A percentile compares a stretch with the other conserved stretches of the same genome.
Evolutionary conservation across 2,329 filamentous ascomycete species (phyloP).

Genomic region (Trichoderma asperellum): DNA sequence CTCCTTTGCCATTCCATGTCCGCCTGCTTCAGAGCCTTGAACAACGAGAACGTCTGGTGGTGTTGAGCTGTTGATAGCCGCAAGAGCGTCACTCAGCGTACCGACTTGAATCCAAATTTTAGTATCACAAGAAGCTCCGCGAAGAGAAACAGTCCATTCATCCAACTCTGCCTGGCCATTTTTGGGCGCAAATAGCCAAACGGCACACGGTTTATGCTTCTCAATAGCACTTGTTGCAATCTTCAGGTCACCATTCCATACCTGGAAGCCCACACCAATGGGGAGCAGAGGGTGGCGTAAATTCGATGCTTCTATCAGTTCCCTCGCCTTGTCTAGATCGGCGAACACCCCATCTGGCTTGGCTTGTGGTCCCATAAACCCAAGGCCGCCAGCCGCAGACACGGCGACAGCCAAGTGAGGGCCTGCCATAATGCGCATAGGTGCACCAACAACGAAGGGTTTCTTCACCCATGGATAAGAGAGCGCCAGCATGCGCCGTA

Average conservation of each 20-base stretch:
- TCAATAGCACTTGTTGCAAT: conserved; percentile 39
- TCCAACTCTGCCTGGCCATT: conserved; percentile 44
- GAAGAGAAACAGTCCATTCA: conserved; percentile 51
- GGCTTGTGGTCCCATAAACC: conserved; percentile 49
- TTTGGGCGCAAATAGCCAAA: conserved; percentile 54
- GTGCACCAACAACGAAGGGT: conserved; percentile 61
- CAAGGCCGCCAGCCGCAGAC: conserved; percentile 72
- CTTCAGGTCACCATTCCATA: conserved; percentile 49
- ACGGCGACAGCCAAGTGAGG: conserved; percentile 62
- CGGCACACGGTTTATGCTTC: conserved; percentile 43
- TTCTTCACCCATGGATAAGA: conserved; percentile 43
- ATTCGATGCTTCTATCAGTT: conserved; percentile 33
- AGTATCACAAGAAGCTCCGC: conserved; percentile 45
- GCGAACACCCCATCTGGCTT: conserved; percentile 40
- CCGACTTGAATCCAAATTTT: conserved; percentile 60
- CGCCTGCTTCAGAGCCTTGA: conserved; percentile 59
- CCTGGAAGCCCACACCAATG: conserved; percentile 52
- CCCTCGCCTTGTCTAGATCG: conserved; percentile 40
- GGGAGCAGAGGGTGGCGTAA: conserved; percentile 36
- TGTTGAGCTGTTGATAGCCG: conserved; percentile 41
- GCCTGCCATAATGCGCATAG: conserved; percentile 69
- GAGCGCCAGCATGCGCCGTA: conserved; percentile 28
- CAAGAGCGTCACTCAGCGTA: conserved; percentile 51
- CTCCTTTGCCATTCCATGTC: conserved; percentile 52
- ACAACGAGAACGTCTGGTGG: conserved; percentile 56